Conservation (phyloP, 2,329 filamentous ascomycete genomes). For the Xylaria sp. region DNA sequence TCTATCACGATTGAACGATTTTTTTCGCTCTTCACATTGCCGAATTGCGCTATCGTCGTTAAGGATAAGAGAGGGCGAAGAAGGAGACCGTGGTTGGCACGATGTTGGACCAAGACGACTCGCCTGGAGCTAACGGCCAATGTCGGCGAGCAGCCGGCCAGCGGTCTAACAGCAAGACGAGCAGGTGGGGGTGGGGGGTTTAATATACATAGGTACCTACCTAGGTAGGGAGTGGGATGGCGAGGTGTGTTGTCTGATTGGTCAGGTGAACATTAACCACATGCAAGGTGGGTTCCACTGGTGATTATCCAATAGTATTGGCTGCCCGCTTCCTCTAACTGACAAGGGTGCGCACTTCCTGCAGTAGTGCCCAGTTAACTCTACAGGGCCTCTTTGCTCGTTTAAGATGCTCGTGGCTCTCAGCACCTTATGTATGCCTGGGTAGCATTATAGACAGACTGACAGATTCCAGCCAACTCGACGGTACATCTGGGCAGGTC, state of each 20-base stretch:
- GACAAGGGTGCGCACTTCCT: not conserved
- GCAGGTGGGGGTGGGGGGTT: constrained; percentile 28
- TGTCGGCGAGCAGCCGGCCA: constrained; percentile 28
- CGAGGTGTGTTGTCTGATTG: too few relatives aligned
- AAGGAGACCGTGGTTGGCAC: constrained; percentile 17
- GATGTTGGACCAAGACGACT: constrained; percentile 15
- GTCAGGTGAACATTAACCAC: too few relatives aligned
- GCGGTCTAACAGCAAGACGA: constrained; percentile 6
- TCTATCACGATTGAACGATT: not conserved
- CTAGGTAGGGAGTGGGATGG: constrained; percentile 18
- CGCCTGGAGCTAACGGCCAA: constrained; percentile 28
- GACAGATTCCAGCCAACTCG: too few relatives aligned
- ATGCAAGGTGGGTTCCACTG: too few relatives aligned
- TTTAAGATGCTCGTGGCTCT: too few relatives aligned
- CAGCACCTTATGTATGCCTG: too few relatives aligned
- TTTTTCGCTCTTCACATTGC: not conserved
- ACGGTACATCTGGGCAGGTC: not conserved
- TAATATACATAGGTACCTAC: not conserved
- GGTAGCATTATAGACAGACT: too few relatives aligned
- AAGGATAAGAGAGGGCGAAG: not conserved
- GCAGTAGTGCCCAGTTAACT: not conserved
- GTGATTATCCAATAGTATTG: too few relatives aligned
- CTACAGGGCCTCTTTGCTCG: not conserved
- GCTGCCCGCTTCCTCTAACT: not conserved
- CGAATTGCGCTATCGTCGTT: constrained; percentile 19